phyloP scores from a whole-genome alignment of 768 basidiomycete species.

The Macrolepiota fuliginosa region DNA sequence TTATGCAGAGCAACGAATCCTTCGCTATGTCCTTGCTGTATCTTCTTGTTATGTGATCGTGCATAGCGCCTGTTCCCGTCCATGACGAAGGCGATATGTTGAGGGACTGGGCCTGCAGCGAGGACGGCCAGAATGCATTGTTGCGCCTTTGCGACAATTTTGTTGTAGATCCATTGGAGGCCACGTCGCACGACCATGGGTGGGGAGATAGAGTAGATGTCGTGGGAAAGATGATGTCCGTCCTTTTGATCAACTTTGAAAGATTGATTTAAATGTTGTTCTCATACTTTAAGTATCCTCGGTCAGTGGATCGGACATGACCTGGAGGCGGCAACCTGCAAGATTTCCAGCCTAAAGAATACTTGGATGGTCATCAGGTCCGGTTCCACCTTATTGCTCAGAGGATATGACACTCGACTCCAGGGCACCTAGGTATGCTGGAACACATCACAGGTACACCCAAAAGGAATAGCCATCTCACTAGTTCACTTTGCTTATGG shows the following conservation, averaged over 20 bases:
- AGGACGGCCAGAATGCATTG: conserved; percentile 64
- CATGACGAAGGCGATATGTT: conserved; percentile 95
- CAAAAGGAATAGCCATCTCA: no score
- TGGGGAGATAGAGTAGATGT: background rate
- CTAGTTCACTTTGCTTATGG: no score
- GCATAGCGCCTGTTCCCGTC: conserved; percentile 96
- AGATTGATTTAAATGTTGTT: background rate
- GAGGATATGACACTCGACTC: no score
- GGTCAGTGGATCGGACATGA: no score
- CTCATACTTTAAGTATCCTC: background rate
- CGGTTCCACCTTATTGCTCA: no score
- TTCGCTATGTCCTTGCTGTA: conserved; percentile 77
- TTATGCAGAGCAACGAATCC: conserved; percentile 79
- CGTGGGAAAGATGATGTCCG: conserved; percentile 6
- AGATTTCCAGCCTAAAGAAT: background rate
- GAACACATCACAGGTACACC: no score
- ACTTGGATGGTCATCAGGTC: background rate
- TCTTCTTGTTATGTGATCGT: conserved; percentile 57
- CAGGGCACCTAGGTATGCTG: no score
- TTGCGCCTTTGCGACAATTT: conserved; percentile 32
- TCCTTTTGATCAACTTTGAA: no score
- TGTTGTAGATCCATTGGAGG: conserved; percentile 26
- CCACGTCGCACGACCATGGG: conserved; percentile 25
- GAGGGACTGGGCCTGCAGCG: conserved; percentile 79
- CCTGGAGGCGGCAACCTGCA: no score